Percentiles rank a stretch among this genome's conserved stretches.
Evolutionary conservation across 2,329 filamentous ascomycete species (phyloP).

Genomic region (Albifimbria verrucaria): DNA sequence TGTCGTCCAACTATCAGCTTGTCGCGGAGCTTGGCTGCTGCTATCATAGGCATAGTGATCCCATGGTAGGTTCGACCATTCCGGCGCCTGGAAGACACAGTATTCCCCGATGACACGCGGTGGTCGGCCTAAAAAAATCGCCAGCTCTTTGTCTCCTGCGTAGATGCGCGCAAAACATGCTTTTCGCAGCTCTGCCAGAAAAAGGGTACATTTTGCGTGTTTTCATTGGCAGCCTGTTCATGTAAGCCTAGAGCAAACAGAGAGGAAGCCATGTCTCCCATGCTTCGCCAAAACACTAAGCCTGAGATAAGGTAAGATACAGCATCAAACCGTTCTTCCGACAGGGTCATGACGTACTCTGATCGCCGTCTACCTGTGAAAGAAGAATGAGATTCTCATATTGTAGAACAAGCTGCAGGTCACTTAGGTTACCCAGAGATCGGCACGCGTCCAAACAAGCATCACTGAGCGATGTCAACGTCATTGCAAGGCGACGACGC

Average conservation of each 20-base stretch:
- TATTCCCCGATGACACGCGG: conserved; percentile 41
- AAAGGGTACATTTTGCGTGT: conserved; percentile 25
- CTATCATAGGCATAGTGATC: background rate
- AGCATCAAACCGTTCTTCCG: background rate
- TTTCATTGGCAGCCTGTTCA: conserved; percentile 23
- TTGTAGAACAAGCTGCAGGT: background rate
- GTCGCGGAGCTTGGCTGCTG: background rate
- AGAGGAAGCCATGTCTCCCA: conserved; percentile 43
- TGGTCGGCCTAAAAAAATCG: conserved; percentile 47
- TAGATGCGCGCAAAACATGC: conserved; percentile 39
- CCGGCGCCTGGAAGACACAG: conserved; percentile 29
- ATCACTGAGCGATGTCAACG: background rate
- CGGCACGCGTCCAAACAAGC: background rate
- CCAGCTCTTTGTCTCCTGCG: conserved; percentile 42
- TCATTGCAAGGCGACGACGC: background rate
- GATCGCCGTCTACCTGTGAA: background rate
- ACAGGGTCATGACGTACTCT: background rate
- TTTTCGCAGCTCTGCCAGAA: conserved; percentile 38
- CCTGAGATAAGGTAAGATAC: conserved; percentile 24
- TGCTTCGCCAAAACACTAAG: conserved; percentile 42
- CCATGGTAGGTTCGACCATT: background rate
- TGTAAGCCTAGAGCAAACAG: conserved; percentile 46
- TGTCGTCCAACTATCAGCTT: conserved; percentile 3
- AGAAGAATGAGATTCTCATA: background rate
- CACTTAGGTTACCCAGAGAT: background rate